Conservation (phyloP, 371 early-diverging fungal species). For the Zychaea mexicana region DNA sequence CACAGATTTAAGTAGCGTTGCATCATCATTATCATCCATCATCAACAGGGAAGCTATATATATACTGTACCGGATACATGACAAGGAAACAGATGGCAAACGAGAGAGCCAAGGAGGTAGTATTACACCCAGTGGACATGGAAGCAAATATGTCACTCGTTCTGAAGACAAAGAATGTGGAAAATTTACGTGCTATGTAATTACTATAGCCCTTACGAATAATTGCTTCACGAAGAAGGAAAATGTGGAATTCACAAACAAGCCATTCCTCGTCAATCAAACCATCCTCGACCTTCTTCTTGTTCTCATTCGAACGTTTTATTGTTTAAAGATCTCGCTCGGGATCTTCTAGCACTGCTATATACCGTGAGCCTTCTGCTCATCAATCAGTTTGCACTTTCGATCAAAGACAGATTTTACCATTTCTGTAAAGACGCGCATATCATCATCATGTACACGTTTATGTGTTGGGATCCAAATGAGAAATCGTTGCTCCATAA, state of each 20-base stretch:
- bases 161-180: slow-evolving; percentile 8
- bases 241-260: slow-evolving; percentile 21
- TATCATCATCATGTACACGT: slow-evolving; percentile 13
- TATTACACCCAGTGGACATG: slow-evolving; percentile 50
- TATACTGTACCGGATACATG: no score
- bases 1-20: no score
- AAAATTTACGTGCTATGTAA: neutral
- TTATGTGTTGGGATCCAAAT: slow-evolving; percentile 25
- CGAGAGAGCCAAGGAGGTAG: slow-evolving; percentile 28
- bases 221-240: neutral
- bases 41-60: no score
- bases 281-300: slow-evolving; percentile 24
- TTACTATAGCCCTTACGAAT: slow-evolving; percentile 13
- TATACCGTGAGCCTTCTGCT: slow-evolving; percentile 13
- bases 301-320: slow-evolving; percentile 53
- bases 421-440: slow-evolving; percentile 16
- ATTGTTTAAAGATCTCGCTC: slow-evolving; percentile 55
- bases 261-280: slow-evolving; percentile 39
- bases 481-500: slow-evolving; percentile 35
- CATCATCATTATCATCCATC: no score
- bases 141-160: slow-evolving; percentile 26
- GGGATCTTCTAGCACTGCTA: slow-evolving; percentile 25
- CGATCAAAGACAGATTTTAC: slow-evolving; percentile 34
- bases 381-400: slow-evolving; percentile 26
- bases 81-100: slow-evolving; percentile 25